Evolutionary conservation across 495 filamentous ascomycete species (phyloP), one percentile per base, ranked within the genome.

Genomic region (Trichoderma parareesei): DNA sequence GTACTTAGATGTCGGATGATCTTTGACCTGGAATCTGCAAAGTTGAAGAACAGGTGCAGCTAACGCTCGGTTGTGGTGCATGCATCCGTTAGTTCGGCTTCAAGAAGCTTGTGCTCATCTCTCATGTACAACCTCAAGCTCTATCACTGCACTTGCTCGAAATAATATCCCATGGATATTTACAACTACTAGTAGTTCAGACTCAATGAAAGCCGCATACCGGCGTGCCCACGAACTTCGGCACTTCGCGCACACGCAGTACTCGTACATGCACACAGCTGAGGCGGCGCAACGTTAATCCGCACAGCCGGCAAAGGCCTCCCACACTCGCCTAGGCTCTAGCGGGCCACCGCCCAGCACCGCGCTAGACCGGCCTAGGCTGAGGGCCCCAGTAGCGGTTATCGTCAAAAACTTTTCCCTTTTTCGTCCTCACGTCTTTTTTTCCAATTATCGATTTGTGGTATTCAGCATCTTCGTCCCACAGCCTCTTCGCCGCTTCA

Each of bases 271-370:
- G 11, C 10, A 20, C 20, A 57, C 27, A 14, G 53, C 53, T 49
- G 53, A 38, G 20, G 53, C 53, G 53, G 53, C 11, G 9, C 53
- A 57, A 35, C 53, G 14, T 57, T 57, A 35, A 35, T 57, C 53
- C 53, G 53, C 53, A 40, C 46, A 43, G 38, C 27, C 33, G 42
- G 55, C 61, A 64, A 41, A 61, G 65, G 57, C 63, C 57, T 65
- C 66, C 62, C 63, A 27, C 60, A 14, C n/a, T 41, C 20, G 33
- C 46, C 55, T 53, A 61, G 64, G 64, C n/a, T 55, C n/a, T 33
- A 55, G 18, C 6, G 48, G 48, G 48, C 48, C 48, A 55, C 48
- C n/a, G 48, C 48, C 27, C 48, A 35, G 53, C 33, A 35, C 11
- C 27, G 53, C 53, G 16, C 53, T 57, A 57, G 53, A 38, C 53